Evolutionary conservation across 1,284 basidiomycete genomes (phyloP).

Genomic region (Omphalotus olearius): DNA sequence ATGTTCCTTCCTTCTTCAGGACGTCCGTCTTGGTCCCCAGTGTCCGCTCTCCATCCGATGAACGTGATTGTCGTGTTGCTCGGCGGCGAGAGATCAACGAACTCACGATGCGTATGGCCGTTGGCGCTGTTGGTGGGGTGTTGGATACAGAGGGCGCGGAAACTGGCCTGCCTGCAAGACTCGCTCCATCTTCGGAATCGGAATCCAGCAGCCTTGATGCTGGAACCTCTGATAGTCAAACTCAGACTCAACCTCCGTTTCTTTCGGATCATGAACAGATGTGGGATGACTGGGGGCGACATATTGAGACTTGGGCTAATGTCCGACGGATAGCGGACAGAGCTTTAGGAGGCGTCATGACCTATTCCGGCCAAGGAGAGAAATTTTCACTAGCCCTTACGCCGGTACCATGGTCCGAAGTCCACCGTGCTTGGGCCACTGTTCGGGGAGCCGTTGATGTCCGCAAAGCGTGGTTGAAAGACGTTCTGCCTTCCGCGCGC

Average conservation of each 20-base stretch:
- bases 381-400: conserved; percentile 49
- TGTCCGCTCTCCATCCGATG: conserved; percentile 49
- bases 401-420: conserved; percentile 57
- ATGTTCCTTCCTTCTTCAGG: conserved; percentile 57
- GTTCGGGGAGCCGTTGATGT: conserved; percentile 45
- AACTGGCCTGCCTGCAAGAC: conserved; percentile 5
- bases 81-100: conserved; percentile 75
- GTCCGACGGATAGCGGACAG: conserved; percentile 71
- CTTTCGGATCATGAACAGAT: conserved; percentile 30
- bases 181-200: not conserved
- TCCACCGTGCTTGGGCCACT: conserved; percentile 59
- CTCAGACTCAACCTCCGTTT: conserved; percentile 7
- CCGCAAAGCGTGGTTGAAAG: conserved; percentile 60
- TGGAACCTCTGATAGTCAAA: conserved; percentile 8
- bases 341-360: conserved; percentile 63
- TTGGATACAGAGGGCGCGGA: conserved; percentile 40
- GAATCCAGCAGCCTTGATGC: not conserved
- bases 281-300: conserved; percentile 73
- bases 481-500: conserved; percentile 35
- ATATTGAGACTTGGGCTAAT: conserved; percentile 60
- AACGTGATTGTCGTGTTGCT: conserved; percentile 54
- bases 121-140: conserved; percentile 68
- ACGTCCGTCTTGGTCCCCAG: conserved; percentile 70
- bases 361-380: conserved; percentile 23
- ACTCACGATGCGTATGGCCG: conserved; percentile 73